Percentiles rank a stretch among this genome's conserved stretches.
Conservation (phyloP, 495 filamentous ascomycete species). For the Talaromyces wortmannii region DNA sequence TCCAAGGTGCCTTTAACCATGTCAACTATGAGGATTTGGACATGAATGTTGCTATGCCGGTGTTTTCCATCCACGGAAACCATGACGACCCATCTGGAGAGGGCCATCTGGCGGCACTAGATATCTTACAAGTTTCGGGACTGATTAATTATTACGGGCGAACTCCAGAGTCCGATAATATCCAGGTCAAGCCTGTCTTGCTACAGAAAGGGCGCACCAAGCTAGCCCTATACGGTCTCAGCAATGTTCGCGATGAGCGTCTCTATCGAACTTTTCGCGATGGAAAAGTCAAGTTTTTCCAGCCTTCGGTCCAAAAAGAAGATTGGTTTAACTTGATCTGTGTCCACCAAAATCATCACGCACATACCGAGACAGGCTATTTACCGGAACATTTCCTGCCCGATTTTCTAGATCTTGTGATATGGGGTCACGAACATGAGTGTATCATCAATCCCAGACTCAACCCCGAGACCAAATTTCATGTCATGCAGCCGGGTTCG, state of each 20-base stretch:
- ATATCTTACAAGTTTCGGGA: conserved; percentile 85
- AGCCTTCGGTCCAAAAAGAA: conserved; percentile 69
- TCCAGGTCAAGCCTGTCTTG: conserved; percentile 82
- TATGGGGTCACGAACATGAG: conserved; percentile 99
- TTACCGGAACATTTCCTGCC: conserved; percentile 93
- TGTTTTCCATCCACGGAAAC: conserved; percentile 98
- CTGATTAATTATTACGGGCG: conserved; percentile 95
- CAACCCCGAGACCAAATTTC: conserved; percentile 82
- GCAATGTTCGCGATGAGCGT: conserved; percentile 93
- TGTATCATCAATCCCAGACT: conserved; percentile 77
- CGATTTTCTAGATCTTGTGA: conserved; percentile 80
- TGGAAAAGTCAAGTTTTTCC: conserved; percentile 88
- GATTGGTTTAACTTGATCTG: conserved; percentile 98
- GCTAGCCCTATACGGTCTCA: conserved; percentile 84
- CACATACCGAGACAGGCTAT: conserved; percentile 83
- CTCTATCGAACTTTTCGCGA: conserved; percentile 90
- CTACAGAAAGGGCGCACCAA: conserved; percentile 94
- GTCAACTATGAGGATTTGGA: conserved; percentile 98
- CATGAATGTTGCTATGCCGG: conserved; percentile 94
- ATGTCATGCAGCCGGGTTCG: conserved; percentile 96
- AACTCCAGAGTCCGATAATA: conserved; percentile 85
- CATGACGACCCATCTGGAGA: conserved; percentile 97
- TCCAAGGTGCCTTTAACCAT: conserved; percentile 77
- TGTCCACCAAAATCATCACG: conserved; percentile 94
- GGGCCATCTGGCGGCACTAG: conserved; percentile 81